These are phyloP conservation scores for Oldenlandia corymbosa DNA, from an alignment of 257 asterid genomes.

Conservation along the genomic window DNA sequence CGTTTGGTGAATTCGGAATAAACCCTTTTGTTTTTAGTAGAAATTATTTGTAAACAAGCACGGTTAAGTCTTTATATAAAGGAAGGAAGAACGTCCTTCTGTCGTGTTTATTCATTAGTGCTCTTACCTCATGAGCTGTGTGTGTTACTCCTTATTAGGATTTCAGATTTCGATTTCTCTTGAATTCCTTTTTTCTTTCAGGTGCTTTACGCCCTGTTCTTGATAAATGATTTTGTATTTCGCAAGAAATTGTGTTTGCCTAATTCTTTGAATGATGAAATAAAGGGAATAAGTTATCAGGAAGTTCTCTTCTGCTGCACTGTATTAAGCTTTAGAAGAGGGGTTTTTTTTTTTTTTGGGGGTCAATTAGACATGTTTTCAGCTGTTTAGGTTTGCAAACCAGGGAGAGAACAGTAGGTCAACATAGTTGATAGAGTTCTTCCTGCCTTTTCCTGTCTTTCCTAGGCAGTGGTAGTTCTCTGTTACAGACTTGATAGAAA, in stretches of 20 bases:
- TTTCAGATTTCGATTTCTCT: too few relatives aligned
- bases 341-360: background rate
- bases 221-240: too few relatives aligned
- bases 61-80: too few relatives aligned
- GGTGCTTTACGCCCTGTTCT: too few relatives aligned
- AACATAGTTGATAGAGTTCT: background rate
- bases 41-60: background rate
- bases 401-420: background rate
- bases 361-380: background rate
- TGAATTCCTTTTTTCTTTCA: too few relatives aligned
- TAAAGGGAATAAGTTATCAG: background rate
- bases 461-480: background rate
- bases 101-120: too few relatives aligned
- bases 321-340: background rate
- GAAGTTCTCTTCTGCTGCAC: background rate
- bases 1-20: background rate
- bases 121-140: too few relatives aligned
- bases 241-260: too few relatives aligned
- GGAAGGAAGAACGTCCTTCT: background rate
- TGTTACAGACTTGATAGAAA: background rate
- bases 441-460: background rate
- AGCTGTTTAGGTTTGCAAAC: background rate
- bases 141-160: too few relatives aligned
- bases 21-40: conserved; percentile 9
- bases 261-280: background rate